These are phyloP conservation scores for Trametes cinnabarina DNA, from an alignment of 768 basidiomycete species.

Conservation along the genomic window DNA sequence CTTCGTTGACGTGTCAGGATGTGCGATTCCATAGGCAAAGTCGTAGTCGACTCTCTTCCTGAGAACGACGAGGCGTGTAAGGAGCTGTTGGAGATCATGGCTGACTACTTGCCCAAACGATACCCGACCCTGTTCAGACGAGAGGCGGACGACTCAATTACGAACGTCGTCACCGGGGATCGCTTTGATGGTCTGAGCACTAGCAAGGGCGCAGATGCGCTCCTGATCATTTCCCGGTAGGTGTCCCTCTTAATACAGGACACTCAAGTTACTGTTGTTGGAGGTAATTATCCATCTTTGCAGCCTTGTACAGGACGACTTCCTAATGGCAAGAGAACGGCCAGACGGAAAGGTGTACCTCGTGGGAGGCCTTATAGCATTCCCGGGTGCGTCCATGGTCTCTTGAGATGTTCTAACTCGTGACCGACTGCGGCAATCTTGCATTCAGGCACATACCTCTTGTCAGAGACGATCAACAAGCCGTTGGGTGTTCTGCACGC, in stretches of 20 bases:
- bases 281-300: not conserved
- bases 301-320: slow-evolving; percentile 36
- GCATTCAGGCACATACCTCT: slow-evolving; percentile 32
- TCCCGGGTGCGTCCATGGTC: slow-evolving; percentile 24
- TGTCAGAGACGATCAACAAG: slow-evolving; percentile 33
- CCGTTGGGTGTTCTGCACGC: slow-evolving; percentile 28
- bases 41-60: slow-evolving; percentile 33
- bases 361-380: slow-evolving; percentile 34
- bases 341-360: slow-evolving; percentile 38
- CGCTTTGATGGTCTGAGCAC: slow-evolving; percentile 9
- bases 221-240: slow-evolving; percentile 29
- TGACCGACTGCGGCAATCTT: too few species aligned
- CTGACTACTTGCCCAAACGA: slow-evolving; percentile 35
- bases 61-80: slow-evolving; percentile 35
- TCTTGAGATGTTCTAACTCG: too few species aligned
- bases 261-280: not conserved
- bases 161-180: slow-evolving; percentile 32
- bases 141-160: slow-evolving; percentile 20
- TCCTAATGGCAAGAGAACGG: slow-evolving; percentile 35
- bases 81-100: slow-evolving; percentile 32
- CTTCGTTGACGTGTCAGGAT: not conserved
- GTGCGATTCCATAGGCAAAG: slow-evolving; percentile 10
- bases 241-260: not conserved
- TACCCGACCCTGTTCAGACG: slow-evolving; percentile 34
- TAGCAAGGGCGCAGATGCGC: slow-evolving; percentile 27